Conservation (phyloP, 306 rosid species). For the Lathyrus tuberosus region DNA sequence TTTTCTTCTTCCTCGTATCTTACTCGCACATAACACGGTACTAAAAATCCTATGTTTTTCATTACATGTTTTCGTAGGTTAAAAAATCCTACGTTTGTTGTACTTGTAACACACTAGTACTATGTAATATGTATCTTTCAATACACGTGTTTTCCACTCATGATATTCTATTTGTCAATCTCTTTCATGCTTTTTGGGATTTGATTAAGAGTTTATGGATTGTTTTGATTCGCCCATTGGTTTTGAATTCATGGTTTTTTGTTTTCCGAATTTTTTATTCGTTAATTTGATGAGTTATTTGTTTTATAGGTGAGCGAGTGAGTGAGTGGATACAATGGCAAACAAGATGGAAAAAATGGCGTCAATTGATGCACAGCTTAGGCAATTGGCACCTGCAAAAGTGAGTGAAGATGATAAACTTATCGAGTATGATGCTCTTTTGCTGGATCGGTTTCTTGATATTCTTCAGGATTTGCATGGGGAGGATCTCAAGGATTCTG, state of each 20-base stretch:
- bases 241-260: slow-evolving; percentile 33
- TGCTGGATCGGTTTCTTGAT: slow-evolving; percentile 95
- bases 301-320: slow-evolving; percentile 38
- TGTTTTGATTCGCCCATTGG: slow-evolving; percentile 43
- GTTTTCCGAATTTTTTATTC: background rate
- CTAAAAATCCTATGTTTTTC: slow-evolving; percentile 6
- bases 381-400: slow-evolving; percentile 79
- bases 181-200: background rate
- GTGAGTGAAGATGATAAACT: slow-evolving; percentile 97
- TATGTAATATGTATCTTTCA: background rate
- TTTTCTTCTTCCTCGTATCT: slow-evolving; percentile 23
- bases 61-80: background rate
- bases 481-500: slow-evolving; percentile 92
- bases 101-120: background rate
- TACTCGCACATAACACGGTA: slow-evolving; percentile 51
- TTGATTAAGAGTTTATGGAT: background rate
- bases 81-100: slow-evolving; percentile 20
- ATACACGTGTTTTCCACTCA: slow-evolving; percentile 40
- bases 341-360: slow-evolving; percentile 88
- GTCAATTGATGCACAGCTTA: slow-evolving; percentile 94
- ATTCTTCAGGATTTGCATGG: slow-evolving; percentile 99
- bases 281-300: background rate
- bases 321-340: slow-evolving; percentile 54
- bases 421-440: slow-evolving; percentile 89
- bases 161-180: slow-evolving; percentile 26